Percentiles rank a stretch among this genome's conserved stretches.
phyloP scores from a whole-genome alignment of 305 asterid species.

The Fraxinus xanthoxyloides region DNA sequence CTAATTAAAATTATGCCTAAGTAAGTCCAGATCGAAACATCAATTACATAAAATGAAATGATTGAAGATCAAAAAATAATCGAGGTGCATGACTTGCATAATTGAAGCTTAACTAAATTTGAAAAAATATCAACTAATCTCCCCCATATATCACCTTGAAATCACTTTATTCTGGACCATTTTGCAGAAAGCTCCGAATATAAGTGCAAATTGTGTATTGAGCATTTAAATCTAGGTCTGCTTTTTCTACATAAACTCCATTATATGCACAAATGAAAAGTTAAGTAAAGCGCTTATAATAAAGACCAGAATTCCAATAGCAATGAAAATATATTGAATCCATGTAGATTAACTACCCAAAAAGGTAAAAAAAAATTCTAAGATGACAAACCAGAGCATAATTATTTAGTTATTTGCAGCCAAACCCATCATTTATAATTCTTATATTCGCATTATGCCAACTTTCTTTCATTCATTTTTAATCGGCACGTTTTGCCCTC shows the following conservation, averaged over 20 bases:
- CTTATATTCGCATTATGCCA: not conserved
- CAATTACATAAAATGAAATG: not conserved
- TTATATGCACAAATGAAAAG: not conserved
- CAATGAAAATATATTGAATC: not conserved
- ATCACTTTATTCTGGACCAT: not conserved
- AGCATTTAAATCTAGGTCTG: not conserved
- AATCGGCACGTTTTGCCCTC: not conserved
- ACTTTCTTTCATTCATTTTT: not conserved
- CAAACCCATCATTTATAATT: not conserved
- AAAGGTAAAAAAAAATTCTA: not conserved
- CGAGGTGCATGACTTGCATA: not conserved
- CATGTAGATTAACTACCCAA: not conserved
- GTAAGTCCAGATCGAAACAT: not conserved
- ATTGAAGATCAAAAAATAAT: not conserved
- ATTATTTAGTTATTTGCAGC: not conserved
- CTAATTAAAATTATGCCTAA: not conserved
- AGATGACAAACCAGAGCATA: not conserved
- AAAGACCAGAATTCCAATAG: not conserved
- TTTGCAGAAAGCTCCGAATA: not conserved
- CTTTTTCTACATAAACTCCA: not conserved
- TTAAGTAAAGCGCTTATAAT: not conserved
- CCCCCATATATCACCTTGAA: not conserved
- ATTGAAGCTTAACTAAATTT: not conserved
- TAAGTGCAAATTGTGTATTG: not conserved
- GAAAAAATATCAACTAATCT: not conserved